Conservation (phyloP, 345 rosid genomes). For the Xanthoceras sorbifolium region DNA sequence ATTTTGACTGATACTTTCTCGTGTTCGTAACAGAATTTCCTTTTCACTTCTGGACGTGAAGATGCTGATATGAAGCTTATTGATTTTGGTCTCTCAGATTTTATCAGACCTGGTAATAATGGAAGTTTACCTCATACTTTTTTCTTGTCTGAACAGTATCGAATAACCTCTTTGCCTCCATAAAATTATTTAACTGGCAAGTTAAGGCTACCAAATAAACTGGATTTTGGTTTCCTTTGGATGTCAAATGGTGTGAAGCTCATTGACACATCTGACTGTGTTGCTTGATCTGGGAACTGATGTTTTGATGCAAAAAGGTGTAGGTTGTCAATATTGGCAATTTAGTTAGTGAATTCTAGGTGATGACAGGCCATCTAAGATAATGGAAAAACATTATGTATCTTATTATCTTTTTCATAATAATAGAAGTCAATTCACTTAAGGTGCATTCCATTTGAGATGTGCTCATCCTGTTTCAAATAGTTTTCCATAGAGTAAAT, state of each 20-base stretch:
- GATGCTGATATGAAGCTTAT: conserved; percentile 79
- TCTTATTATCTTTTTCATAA: not conserved
- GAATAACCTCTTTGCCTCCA: not conserved
- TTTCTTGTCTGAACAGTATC: not conserved
- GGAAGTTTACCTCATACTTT: not conserved
- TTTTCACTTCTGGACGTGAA: conserved; percentile 60
- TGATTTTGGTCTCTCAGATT: conserved; percentile 90
- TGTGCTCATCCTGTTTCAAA: not conserved
- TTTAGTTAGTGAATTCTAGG: conserved; percentile 3
- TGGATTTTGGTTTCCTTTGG: not conserved
- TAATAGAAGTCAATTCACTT: not conserved
- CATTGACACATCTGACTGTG: not conserved
- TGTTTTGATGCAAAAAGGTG: not conserved
- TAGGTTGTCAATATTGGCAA: not conserved
- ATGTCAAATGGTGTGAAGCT: not conserved
- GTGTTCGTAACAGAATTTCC: conserved; percentile 60
- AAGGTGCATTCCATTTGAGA: not conserved
- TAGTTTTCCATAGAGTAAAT: not conserved
- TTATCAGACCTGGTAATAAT: conserved; percentile 66
- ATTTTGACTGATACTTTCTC: conserved; percentile 19
- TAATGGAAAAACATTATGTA: not conserved
- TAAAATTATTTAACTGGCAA: not conserved
- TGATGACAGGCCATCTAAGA: not conserved
- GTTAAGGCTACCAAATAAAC: not conserved
- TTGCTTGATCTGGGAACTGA: conserved; percentile 1